Evolutionary conservation across 179 eudicot genomes (phyloP).

Genomic region (Spergularia azorica): DNA sequence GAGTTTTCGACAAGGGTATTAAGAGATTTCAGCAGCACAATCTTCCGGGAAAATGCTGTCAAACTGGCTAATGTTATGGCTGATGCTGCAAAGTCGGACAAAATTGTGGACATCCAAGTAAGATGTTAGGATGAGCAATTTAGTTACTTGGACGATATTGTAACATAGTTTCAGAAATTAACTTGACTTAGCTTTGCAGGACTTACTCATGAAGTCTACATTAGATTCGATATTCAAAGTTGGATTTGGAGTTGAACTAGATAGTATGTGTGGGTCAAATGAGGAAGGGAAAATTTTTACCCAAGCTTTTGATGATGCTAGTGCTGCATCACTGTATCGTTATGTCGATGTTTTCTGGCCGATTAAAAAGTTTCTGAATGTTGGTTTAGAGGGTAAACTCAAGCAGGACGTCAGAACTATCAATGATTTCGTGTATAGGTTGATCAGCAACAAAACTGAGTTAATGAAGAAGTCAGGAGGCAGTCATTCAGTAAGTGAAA

Average conservation of each 20-base stretch:
- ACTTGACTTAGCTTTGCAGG: constrained; percentile 38
- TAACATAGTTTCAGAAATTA: background rate
- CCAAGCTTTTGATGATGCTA: constrained; percentile 68
- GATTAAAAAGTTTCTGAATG: constrained; percentile 52
- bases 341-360: constrained; percentile 64
- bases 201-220: constrained; percentile 71
- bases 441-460: constrained; percentile 49
- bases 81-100: constrained; percentile 43
- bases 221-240: constrained; percentile 76
- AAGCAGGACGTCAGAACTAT: constrained; percentile 42
- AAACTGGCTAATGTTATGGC: constrained; percentile 61
- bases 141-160: background rate
- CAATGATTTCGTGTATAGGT: constrained; percentile 57
- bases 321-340: constrained; percentile 46
- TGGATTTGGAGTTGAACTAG: constrained; percentile 70
- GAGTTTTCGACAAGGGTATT: constrained; percentile 72
- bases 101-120: constrained; percentile 63
- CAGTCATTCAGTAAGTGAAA: constrained; percentile 36
- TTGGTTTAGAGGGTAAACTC: constrained; percentile 57
- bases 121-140: constrained; percentile 18
- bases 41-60: constrained; percentile 48
- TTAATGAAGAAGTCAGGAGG: constrained; percentile 29
- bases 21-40: constrained; percentile 59
- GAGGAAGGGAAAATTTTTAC: constrained; percentile 55
- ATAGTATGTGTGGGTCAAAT: constrained; percentile 59